phyloP scores from a whole-genome alignment of 495 filamentous ascomycete genomes.

The Hypoxylon fragiforme region DNA sequence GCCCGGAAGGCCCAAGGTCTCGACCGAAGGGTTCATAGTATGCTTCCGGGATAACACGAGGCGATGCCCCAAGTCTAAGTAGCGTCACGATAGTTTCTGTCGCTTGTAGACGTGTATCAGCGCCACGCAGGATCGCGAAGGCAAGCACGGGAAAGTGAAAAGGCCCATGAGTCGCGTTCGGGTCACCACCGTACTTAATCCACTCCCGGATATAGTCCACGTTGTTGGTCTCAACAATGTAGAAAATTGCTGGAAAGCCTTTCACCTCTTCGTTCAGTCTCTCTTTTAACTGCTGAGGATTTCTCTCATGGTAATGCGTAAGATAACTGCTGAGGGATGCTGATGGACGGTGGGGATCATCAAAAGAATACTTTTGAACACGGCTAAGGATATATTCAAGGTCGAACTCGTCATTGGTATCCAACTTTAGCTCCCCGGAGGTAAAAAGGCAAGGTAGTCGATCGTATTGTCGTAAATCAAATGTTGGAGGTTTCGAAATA shows the following conservation, averaged over 20 bases:
- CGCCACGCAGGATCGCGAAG: constrained; percentile 45
- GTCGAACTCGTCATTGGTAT: constrained; percentile 16
- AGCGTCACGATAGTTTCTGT: constrained; percentile 45
- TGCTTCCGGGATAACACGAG: constrained; percentile 11
- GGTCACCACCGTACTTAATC: constrained; percentile 42
- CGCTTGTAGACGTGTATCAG: constrained; percentile 20
- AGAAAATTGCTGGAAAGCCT: constrained; percentile 51
- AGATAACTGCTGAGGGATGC: constrained; percentile 38
- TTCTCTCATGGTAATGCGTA: constrained; percentile 21
- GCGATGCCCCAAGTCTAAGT: constrained; percentile 46
- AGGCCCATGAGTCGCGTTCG: constrained; percentile 32
- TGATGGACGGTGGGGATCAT: no score
- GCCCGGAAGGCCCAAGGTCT: constrained; percentile 13
- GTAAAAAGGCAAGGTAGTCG: constrained; percentile 17
- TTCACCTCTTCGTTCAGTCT: constrained; percentile 37
- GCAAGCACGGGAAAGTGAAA: constrained; percentile 47
- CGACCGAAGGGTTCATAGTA: constrained; percentile 21
- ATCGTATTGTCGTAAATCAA: constrained; percentile 20
- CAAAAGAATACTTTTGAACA: constrained; percentile 33
- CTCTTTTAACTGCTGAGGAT: constrained; percentile 12
- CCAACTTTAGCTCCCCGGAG: background rate
- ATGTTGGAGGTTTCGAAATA: background rate
- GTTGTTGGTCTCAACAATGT: constrained; percentile 46
- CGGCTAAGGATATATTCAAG: constrained; percentile 27
- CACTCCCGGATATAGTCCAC: constrained; percentile 41